Evolutionary conservation across 495 filamentous ascomycete genomes (phyloP), one percentile per base, ranked within the genome.

Genomic region (Venustampulla echinocandica): DNA sequence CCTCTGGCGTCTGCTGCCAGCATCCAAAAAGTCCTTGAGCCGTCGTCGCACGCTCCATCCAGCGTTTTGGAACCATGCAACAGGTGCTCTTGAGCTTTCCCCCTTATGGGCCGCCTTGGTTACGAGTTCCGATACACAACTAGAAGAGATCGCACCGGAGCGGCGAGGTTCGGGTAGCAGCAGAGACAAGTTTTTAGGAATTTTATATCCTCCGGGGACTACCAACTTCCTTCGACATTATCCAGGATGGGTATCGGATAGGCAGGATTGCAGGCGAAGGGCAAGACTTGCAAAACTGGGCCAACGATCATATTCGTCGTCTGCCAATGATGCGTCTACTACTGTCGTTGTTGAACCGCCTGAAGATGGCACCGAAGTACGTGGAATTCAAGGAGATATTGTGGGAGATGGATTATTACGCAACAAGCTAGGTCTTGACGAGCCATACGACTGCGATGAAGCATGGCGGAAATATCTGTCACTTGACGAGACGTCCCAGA

Each of bases 31-130:
- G 50, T 62, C 70, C n/a, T 64, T 74, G 52, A 77, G 70, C 56
- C 76, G 66, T 54, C 69, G 71, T 53, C 76, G 77, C 38, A 66
- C 69, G 39, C 70, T 90, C 13, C 80, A 81, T 51, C 76, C 75
- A 20, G 60, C 66, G 42, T 83, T 87, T 47, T 87, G 81, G 77
- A 71, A 76, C 40, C 76, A 86, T 67, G 78, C 73, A 25, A 73
- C 69, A 30, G 58, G 68, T 49, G 67, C 75, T 27, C 59, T 79
- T 50, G 77, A 87, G 50, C 62, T 81, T 47, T 59, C 68, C 44
- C 60, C 62, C 32, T 56, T 68, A 39, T 76, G 67, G 63, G 65
- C 67, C 44, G 60, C 64, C 23, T 36, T 59, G 27, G 33, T 59
- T 11, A 48, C 35, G 4, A 49, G 40, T 25, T 58, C 70, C 13